Evolutionary conservation across 2,329 filamentous ascomycete species (phyloP).

Genomic region (Claviceps monticola): DNA sequence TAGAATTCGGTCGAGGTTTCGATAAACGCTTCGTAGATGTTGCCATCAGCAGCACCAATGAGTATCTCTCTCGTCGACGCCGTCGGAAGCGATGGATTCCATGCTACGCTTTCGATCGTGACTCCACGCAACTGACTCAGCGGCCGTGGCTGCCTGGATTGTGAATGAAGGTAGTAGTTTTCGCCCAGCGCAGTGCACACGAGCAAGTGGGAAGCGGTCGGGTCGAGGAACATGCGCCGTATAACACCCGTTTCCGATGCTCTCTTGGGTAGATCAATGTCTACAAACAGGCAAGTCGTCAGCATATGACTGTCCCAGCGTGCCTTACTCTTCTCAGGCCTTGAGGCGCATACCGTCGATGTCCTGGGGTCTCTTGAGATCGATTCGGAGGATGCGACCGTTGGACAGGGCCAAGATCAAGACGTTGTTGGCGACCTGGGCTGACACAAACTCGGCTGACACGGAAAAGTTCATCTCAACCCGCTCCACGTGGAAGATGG

Average conservation of each 20-base stretch:
- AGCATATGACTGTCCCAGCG: neutral
- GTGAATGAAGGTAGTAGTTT: conserved; percentile 95
- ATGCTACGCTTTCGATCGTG: conserved; percentile 76
- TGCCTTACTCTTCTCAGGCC: neutral
- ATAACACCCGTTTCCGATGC: conserved; percentile 84
- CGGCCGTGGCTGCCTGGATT: conserved; percentile 75
- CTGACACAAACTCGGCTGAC: conserved; percentile 88
- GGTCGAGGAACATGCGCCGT: conserved; percentile 91
- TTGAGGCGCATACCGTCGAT: conserved; percentile 55
- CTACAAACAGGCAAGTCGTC: conserved; percentile 29
- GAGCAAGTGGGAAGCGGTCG: conserved; percentile 86
- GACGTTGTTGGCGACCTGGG: conserved; percentile 95
- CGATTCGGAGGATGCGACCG: conserved; percentile 83
- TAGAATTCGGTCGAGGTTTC: conserved; percentile 94
- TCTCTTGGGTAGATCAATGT: conserved; percentile 94
- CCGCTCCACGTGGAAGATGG: conserved; percentile 88
- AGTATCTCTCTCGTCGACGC: conserved; percentile 91
- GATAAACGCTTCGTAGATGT: conserved; percentile 88
- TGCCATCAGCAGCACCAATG: conserved; percentile 81
- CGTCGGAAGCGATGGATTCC: conserved; percentile 87
- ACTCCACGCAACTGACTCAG: conserved; percentile 76
- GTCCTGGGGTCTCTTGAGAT: conserved; percentile 83
- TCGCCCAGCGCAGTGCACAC: conserved; percentile 85
- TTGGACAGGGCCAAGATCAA: conserved; percentile 85
- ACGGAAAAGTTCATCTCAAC: conserved; percentile 92